phyloP scores from a whole-genome alignment of 257 asterid genomes.

The Thymus quinquecostatus region DNA sequence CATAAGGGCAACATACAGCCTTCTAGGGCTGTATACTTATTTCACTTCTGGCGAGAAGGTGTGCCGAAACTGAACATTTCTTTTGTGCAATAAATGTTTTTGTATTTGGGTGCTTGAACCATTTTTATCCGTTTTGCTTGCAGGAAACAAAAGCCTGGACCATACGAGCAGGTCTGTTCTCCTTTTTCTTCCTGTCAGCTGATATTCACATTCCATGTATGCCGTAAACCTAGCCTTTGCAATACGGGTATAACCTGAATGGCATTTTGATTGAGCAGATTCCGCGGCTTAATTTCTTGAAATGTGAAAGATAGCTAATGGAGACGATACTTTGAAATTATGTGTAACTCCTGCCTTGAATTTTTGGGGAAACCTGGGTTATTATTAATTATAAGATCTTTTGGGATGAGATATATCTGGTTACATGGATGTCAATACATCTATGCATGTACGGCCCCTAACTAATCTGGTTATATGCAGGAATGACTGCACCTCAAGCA shows the following conservation, averaged over 20 bases:
- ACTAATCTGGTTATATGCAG: constrained; percentile 42
- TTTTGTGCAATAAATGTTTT: constrained; percentile 20
- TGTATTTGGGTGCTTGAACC: constrained; percentile 12
- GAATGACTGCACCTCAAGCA: constrained; percentile 99
- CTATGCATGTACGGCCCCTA: constrained; percentile 22
- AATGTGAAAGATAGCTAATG: constrained; percentile 13
- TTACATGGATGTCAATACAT: background rate
- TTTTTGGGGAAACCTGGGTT: constrained; percentile 15
- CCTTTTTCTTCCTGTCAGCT: constrained; percentile 29
- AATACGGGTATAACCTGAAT: background rate
- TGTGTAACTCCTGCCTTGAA: constrained; percentile 7
- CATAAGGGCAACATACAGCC: constrained; percentile 83
- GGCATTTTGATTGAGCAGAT: constrained; percentile 14
- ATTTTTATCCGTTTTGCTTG: constrained; percentile 30
- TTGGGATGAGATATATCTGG: constrained; percentile 21
- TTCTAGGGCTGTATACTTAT: constrained; percentile 89
- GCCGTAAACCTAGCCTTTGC: constrained; percentile 6
- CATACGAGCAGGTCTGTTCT: constrained; percentile 66
- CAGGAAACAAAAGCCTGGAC: constrained; percentile 99
- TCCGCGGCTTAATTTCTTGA: constrained; percentile 20
- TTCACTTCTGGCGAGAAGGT: constrained; percentile 99
- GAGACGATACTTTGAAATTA: background rate
- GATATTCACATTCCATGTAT: constrained; percentile 13
- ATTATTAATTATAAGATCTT: constrained; percentile 1
- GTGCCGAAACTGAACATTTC: constrained; percentile 20